These are phyloP conservation scores for Pichia sp. DNA, from an alignment of 1,139 yeast genomes.

Conservation along the genomic window DNA sequence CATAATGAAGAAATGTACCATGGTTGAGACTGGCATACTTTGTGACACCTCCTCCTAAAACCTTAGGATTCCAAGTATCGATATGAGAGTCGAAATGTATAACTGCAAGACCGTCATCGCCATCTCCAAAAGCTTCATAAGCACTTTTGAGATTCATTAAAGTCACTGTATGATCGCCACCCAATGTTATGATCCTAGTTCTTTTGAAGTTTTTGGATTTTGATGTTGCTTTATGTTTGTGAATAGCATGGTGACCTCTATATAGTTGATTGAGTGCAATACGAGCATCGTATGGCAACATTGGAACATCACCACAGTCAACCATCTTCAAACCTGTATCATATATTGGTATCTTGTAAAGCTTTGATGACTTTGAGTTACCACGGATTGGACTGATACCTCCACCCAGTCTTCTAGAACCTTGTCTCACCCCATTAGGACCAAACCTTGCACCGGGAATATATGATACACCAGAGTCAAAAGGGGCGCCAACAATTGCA, in stretches of 20 bases:
- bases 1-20: constrained; percentile 50
- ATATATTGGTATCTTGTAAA: constrained; percentile 26
- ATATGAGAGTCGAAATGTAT: constrained; percentile 54
- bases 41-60: constrained; percentile 47
- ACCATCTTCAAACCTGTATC: constrained; percentile 32
- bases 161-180: constrained; percentile 54
- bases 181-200: constrained; percentile 40
- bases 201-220: constrained; percentile 16
- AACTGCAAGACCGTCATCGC: constrained; percentile 36
- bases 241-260: constrained; percentile 43
- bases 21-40: constrained; percentile 49
- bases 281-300: constrained; percentile 50
- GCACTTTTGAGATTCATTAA: constrained; percentile 45
- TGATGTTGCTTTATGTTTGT: constrained; percentile 27
- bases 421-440: constrained; percentile 40
- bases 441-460: constrained; percentile 48
- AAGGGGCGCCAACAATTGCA: constrained; percentile 47
- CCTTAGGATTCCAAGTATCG: constrained; percentile 53
- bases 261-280: constrained; percentile 47
- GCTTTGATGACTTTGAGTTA: constrained; percentile 23
- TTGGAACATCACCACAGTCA: constrained; percentile 52
- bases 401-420: constrained; percentile 34
- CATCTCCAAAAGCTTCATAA: constrained; percentile 32
- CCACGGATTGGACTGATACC: constrained; percentile 34
- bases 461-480: constrained; percentile 43